A percentile compares a stretch with the other conserved stretches of the same genome.
Conservation (phyloP, 352 stramenopile species). For the Phytophthora brassicae region DNA sequence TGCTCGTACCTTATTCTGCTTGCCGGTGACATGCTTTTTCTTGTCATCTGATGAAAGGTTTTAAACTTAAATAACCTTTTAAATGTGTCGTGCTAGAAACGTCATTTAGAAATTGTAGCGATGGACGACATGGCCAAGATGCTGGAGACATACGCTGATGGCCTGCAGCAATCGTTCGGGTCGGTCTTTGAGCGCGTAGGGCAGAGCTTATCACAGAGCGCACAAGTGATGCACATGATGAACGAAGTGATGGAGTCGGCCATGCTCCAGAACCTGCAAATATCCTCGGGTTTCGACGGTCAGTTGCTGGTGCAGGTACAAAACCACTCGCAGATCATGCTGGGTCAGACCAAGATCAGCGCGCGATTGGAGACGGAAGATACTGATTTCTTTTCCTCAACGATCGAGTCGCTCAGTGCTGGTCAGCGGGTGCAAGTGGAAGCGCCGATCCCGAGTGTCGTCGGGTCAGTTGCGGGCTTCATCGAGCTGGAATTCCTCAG, state of each 20-base stretch:
- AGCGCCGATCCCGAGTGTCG: slow-evolving; percentile 23
- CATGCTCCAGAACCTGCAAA: slow-evolving; percentile 65
- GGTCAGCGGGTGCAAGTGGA: slow-evolving; percentile 31
- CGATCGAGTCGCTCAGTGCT: slow-evolving; percentile 27
- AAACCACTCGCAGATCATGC: slow-evolving; percentile 64
- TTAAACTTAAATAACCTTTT: no score
- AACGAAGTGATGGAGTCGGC: slow-evolving; percentile 81
- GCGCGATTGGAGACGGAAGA: slow-evolving; percentile 14
- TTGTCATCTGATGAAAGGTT: no score
- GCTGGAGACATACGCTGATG: slow-evolving; percentile 59
- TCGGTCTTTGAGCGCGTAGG: slow-evolving; percentile 69
- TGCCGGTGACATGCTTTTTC: no score
- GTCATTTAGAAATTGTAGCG: slow-evolving; percentile 5
- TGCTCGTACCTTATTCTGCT: no score
- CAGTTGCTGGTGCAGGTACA: slow-evolving; percentile 38
- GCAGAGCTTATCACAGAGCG: slow-evolving; percentile 65
- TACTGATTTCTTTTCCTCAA: slow-evolving; percentile 16
- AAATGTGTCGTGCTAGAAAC: no score
- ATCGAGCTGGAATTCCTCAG: slow-evolving; percentile 50
- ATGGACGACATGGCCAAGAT: slow-evolving; percentile 77
- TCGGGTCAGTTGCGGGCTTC: slow-evolving; percentile 22
- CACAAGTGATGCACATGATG: slow-evolving; percentile 82
- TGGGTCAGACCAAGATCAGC: slow-evolving; percentile 35
- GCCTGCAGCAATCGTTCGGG: slow-evolving; percentile 73
- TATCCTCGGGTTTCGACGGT: slow-evolving; percentile 31